Conservation (phyloP, 768 basidiomycete species). For the Tylopilus plumbeoviolaceoides region DNA sequence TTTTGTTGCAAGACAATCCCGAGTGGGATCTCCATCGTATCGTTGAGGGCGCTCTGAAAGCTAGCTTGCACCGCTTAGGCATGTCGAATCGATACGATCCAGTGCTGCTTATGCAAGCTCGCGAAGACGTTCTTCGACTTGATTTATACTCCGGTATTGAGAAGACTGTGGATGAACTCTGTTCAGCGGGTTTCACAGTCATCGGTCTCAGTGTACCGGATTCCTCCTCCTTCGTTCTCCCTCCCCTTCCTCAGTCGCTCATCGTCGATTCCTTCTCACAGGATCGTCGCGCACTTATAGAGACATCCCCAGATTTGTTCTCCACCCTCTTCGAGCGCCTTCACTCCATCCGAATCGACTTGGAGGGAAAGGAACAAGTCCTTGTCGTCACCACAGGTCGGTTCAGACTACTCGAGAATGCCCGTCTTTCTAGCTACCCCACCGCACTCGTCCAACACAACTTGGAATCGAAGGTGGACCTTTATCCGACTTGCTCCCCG, state of each 20-base stretch:
- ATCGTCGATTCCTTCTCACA: not conserved
- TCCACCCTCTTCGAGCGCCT: not conserved
- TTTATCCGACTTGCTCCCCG: not conserved
- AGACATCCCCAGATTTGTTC: not conserved
- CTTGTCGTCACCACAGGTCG: not conserved
- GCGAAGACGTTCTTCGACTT: not conserved
- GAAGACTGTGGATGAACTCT: not conserved
- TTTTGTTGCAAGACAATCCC: not conserved
- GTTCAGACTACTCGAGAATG: not conserved
- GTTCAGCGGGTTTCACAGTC: not conserved
- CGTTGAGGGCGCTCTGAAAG: not conserved
- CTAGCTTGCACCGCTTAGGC: not conserved
- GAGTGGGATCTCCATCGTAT: not conserved
- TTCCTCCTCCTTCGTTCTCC: not conserved
- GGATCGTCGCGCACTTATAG: not conserved
- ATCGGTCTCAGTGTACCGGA: not conserved
- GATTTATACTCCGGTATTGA: not conserved
- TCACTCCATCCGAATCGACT: not conserved
- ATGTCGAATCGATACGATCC: not conserved
- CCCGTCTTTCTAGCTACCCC: not conserved
- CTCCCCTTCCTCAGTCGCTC: not conserved
- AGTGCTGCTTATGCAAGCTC: not conserved
- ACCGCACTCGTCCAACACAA: not conserved
- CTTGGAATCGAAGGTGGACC: not conserved
- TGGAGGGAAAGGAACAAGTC: not conserved